Percentiles rank a stretch among this genome's conserved stretches.
phyloP scores from a whole-genome alignment of 2,329 filamentous ascomycete species.

The Verticillium albo-atrum region DNA sequence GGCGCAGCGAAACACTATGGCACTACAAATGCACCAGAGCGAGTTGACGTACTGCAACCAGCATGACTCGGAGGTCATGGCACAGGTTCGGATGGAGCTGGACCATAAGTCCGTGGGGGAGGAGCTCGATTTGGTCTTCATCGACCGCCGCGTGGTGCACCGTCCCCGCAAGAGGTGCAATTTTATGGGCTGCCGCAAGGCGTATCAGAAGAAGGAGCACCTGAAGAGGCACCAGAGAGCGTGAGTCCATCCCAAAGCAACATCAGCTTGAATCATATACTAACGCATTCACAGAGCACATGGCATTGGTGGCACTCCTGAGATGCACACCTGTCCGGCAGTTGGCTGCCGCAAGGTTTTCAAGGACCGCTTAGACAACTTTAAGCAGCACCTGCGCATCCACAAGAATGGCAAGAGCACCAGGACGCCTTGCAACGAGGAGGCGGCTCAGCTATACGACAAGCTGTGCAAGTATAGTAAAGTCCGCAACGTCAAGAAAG shows the following conservation, averaged over 20 bases:
- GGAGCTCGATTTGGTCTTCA: too few relatives aligned
- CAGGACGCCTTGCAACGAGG: conserved; percentile 12
- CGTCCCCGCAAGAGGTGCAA: conserved; percentile 28
- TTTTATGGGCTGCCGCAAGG: conserved; percentile 40
- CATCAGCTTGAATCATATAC: conserved; percentile 24
- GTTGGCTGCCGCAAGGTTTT: conserved; percentile 8
- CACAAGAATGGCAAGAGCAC: conserved; percentile 14
- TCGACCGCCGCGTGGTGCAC: too few relatives aligned
- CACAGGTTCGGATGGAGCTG: too few relatives aligned
- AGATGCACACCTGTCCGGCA: conserved; percentile 12
- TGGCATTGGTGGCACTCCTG: conserved; percentile 9
- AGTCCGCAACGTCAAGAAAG: conserved; percentile 4
- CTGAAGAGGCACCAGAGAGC: conserved; percentile 51
- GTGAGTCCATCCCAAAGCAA: conserved; percentile 28
- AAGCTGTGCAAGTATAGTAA: conserved; percentile 12
- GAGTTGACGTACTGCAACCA: too few relatives aligned
- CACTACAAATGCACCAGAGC: too few relatives aligned
- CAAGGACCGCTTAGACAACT: conserved; percentile 16
- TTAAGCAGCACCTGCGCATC: conserved; percentile 14
- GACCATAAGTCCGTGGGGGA: too few relatives aligned
- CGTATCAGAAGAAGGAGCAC: conserved; percentile 50
- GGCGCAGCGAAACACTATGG: too few relatives aligned
- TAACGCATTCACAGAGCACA: not conserved
- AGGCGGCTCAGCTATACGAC: conserved; percentile 12
- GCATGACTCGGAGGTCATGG: too few relatives aligned